These are phyloP conservation scores for Hemisphaericaspora subhashii DNA, from an alignment of 1,139 yeast species.

Conservation along the genomic window DNA sequence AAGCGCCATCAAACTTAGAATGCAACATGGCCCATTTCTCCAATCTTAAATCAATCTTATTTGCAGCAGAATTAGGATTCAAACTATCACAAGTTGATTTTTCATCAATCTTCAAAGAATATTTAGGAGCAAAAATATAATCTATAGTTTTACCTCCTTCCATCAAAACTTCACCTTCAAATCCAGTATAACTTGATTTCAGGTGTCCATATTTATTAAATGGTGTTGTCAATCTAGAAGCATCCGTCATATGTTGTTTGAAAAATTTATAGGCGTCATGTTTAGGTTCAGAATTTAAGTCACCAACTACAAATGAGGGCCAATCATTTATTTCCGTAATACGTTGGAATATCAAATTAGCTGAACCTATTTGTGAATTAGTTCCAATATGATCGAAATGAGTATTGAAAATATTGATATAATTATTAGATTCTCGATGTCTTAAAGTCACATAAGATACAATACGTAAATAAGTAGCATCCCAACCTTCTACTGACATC, in stretches of 20 bases:
- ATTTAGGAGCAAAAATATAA: slow-evolving; percentile 46
- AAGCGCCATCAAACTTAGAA: slow-evolving; percentile 42
- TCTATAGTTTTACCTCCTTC: slow-evolving; percentile 46
- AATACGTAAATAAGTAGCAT: slow-evolving; percentile 51
- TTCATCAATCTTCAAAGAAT: slow-evolving; percentile 26
- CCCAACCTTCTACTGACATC: slow-evolving; percentile 49
- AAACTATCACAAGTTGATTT: slow-evolving; percentile 18
- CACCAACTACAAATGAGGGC: slow-evolving; percentile 47
- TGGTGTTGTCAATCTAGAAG: slow-evolving; percentile 24
- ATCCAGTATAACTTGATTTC: slow-evolving; percentile 52
- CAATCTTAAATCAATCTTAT: slow-evolving; percentile 22
- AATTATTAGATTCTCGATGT: slow-evolving; percentile 25
- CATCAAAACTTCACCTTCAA: slow-evolving; percentile 33
- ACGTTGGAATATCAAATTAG: slow-evolving; percentile 43
- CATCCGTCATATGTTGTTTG: slow-evolving; percentile 31
- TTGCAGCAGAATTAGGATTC: slow-evolving; percentile 9
- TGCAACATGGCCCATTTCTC: slow-evolving; percentile 46
- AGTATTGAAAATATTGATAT: slow-evolving; percentile 51
- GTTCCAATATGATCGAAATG: slow-evolving; percentile 59
- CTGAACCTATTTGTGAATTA: slow-evolving; percentile 47
- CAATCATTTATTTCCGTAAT: slow-evolving; percentile 37
- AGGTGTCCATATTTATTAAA: slow-evolving; percentile 42
- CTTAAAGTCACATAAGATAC: slow-evolving; percentile 45
- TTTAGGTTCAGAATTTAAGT: slow-evolving; percentile 54
- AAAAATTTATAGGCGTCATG: slow-evolving; percentile 49